A percentile compares a stretch with the other conserved stretches of the same genome.
These are phyloP conservation scores for Zalaria obscura DNA, from an alignment of 2,329 filamentous ascomycete genomes.

Conservation along the genomic window DNA sequence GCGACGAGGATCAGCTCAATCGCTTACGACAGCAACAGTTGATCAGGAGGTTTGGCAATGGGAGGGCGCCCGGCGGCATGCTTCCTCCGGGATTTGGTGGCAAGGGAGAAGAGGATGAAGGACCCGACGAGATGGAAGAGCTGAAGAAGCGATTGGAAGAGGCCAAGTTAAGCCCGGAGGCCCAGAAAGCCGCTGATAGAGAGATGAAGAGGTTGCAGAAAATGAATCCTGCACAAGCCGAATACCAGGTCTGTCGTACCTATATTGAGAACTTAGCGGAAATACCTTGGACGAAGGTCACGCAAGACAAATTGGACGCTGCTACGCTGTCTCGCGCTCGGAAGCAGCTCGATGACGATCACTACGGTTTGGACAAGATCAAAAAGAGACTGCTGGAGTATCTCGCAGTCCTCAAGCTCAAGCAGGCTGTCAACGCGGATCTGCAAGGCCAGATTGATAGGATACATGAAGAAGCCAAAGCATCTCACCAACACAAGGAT, in stretches of 20 bases:
- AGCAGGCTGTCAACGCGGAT: slow-evolving; percentile 77
- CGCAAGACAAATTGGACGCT: slow-evolving; percentile 71
- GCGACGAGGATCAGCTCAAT: slow-evolving; percentile 18
- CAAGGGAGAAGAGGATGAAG: slow-evolving; percentile 55
- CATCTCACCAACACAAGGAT: slow-evolving; percentile 21
- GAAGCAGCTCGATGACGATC: slow-evolving; percentile 86
- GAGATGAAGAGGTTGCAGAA: slow-evolving; percentile 81
- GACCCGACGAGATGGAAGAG: slow-evolving; percentile 80
- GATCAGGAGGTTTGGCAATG: slow-evolving; percentile 16
- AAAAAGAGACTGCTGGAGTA: slow-evolving; percentile 96
- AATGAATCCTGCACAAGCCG: slow-evolving; percentile 92
- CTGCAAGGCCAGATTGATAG: slow-evolving; percentile 62
- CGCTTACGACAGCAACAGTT: slow-evolving; percentile 28
- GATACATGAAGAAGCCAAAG: slow-evolving; percentile 28
- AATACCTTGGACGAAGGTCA: slow-evolving; percentile 79
- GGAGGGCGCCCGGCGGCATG: slow-evolving; percentile 17
- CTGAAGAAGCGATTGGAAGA: slow-evolving; percentile 75
- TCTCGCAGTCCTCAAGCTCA: slow-evolving; percentile 85
- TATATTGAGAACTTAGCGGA: slow-evolving; percentile 90
- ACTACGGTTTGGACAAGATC: slow-evolving; percentile 91
- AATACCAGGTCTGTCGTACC: slow-evolving; percentile 85
- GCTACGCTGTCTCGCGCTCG: slow-evolving; percentile 67
- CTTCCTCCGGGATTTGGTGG: slow-evolving; percentile 20
- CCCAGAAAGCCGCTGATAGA: slow-evolving; percentile 76
- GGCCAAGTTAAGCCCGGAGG: slow-evolving; percentile 69